phyloP scores from a whole-genome alignment of 179 eudicot species.

The Camellia oleifera region DNA sequence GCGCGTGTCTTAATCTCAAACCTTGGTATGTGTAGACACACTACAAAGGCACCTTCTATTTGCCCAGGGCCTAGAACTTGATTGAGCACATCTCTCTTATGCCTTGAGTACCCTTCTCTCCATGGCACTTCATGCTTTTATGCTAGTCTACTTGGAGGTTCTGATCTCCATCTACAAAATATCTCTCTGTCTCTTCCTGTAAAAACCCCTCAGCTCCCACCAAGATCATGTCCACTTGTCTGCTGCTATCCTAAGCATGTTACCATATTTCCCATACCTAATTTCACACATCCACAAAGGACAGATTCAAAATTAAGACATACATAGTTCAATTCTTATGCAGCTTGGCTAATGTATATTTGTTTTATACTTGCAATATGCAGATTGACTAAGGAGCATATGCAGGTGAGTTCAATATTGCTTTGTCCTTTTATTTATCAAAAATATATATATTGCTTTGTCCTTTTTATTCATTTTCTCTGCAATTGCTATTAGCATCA shows the following conservation, averaged over 20 bases:
- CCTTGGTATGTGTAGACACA: too few relatives aligned
- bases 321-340: background rate
- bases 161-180: background rate
- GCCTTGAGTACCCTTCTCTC: background rate
- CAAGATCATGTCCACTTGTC: background rate
- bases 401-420: conserved; percentile 54
- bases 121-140: background rate
- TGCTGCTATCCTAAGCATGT: background rate
- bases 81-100: background rate
- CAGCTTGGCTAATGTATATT: conserved; percentile 5
- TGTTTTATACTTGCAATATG: conserved; percentile 17
- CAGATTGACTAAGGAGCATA: conserved; percentile 92
- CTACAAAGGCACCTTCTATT: too few relatives aligned
- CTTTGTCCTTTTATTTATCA: background rate
- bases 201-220: background rate
- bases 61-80: too few relatives aligned
- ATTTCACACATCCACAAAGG: background rate
- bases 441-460: too few relatives aligned
- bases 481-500: conserved; percentile 3
- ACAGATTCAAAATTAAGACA: background rate
- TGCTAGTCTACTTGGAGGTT: background rate
- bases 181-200: background rate
- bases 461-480: background rate
- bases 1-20: too few relatives aligned
- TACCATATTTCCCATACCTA: background rate